A percentile compares a stretch with the other conserved stretches of the same genome.
Evolutionary conservation across 2,329 filamentous ascomycete species (phyloP).

Genomic region (Xylaria hypoxylon): DNA sequence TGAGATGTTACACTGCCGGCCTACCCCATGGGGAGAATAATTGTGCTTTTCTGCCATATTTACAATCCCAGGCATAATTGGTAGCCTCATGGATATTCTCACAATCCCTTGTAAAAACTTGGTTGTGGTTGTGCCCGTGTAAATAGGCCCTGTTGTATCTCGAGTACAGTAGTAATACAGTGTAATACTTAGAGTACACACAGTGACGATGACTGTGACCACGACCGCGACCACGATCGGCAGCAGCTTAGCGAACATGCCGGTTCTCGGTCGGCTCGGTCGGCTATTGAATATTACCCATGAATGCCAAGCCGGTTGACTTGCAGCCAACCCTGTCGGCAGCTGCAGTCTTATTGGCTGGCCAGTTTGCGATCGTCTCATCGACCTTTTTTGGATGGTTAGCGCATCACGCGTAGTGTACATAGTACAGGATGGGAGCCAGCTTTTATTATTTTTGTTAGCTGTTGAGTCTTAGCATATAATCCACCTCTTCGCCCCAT

Average conservation of each 20-base stretch:
- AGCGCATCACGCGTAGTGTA: slow-evolving; percentile 8
- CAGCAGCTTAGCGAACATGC: neutral
- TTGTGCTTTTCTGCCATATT: no score
- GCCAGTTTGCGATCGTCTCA: neutral
- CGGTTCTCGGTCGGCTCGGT: slow-evolving; percentile 32
- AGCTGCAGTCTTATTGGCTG: slow-evolving; percentile 4
- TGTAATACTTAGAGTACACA: no score
- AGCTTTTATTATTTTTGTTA: neutral
- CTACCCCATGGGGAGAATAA: no score
- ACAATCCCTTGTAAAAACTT: no score
- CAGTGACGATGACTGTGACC: no score
- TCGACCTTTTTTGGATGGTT: slow-evolving; percentile 7
- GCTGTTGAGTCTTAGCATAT: neutral
- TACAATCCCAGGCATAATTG: no score
- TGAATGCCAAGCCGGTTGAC: slow-evolving; percentile 32
- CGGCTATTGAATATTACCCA: slow-evolving; percentile 15
- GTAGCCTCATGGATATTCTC: no score
- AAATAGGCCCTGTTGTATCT: no score
- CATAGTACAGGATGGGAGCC: neutral
- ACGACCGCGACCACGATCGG: no score
- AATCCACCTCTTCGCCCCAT: neutral
- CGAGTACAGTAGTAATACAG: no score
- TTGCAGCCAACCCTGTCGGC: slow-evolving; percentile 30
- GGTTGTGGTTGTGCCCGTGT: no score
- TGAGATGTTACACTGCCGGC: no score